Conservation (phyloP, 306 rosid genomes). For the Mimosa bimucronata region DNA sequence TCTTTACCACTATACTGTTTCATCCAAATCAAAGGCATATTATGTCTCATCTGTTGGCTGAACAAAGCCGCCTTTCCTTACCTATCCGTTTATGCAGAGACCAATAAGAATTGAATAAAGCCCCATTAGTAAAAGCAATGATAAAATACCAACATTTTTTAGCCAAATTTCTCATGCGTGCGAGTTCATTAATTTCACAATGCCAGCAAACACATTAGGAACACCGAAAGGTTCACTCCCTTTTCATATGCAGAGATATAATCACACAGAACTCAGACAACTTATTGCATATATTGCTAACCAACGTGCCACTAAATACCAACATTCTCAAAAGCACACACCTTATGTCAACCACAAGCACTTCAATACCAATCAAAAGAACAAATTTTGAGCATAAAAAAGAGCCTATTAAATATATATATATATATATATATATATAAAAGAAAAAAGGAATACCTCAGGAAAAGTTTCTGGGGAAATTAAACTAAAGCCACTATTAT, state of each 20-base stretch:
- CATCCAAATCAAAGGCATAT: constrained; percentile 1
- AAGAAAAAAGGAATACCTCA: constrained; percentile 43
- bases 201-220: not conserved
- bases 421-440: no score
- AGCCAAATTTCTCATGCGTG: not conserved
- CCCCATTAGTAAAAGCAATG: not conserved
- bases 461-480: constrained; percentile 41
- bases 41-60: not conserved
- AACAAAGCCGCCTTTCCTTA: not conserved
- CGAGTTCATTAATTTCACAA: not conserved
- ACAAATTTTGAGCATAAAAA: not conserved
- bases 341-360: constrained; percentile 1
- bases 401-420: no score
- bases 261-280: not conserved
- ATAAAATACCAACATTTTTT: not conserved
- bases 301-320: not conserved
- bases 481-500: constrained; percentile 43
- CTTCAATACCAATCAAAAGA: constrained; percentile 2
- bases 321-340: not conserved
- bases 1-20: no score
- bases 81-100: not conserved
- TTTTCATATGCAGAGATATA: not conserved
- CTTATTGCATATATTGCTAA: not conserved
- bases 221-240: not conserved
- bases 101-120: not conserved